Evolutionary conservation across 371 early-diverging fungal genomes (phyloP), one percentile per base, ranked within the genome.

Genomic region (Cladochytrium tenue): DNA sequence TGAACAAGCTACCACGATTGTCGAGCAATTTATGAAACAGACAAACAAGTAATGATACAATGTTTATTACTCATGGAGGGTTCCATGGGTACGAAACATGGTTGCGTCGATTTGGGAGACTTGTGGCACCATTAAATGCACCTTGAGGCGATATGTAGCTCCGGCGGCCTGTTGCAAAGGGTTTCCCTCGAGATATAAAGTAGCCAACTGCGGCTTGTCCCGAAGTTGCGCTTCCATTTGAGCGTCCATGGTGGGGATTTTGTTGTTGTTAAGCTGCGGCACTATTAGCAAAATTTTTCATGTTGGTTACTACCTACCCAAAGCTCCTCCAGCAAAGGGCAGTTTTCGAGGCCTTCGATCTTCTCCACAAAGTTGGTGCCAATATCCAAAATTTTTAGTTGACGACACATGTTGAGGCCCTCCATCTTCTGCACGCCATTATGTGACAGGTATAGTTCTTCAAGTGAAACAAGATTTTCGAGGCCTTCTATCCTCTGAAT

Each of bases 131-230:
- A 90, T 81, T 58, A 93, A 76, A 68, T 88, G 92, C 51, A 98
- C 81, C 78, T 95, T 96, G 71, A 88, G 82, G 15, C 97, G 84
- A 76, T 98, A 98, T 10, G 88, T 90, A 0, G 93, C 83, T 13
- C 85, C 84, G 64, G 88, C 87, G 4, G 85, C 75, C 26, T 75
- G 79, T 75, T 98, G 94, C n/a, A 82, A 62, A 1, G 97, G 98
- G 69, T 96, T 98, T 51, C 93, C 92, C 79, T 98, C 98, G 27
- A 97, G 81, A 76, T 98, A 98, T 3, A 97, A 91, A 0, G 97
- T 96, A 33, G 75, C 64, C 36, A 91, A 82, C 3, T 81, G 64
- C 17, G 77, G 82, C 35, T 74, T 74, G 32, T 31, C 52, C 1
- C 50, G 28, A n/a, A 95, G 81, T 74, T 92, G 86, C 1, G 65